Evolutionary conservation across 2,329 filamentous ascomycete species (phyloP).

Genomic region (Talaromyces piceae): DNA sequence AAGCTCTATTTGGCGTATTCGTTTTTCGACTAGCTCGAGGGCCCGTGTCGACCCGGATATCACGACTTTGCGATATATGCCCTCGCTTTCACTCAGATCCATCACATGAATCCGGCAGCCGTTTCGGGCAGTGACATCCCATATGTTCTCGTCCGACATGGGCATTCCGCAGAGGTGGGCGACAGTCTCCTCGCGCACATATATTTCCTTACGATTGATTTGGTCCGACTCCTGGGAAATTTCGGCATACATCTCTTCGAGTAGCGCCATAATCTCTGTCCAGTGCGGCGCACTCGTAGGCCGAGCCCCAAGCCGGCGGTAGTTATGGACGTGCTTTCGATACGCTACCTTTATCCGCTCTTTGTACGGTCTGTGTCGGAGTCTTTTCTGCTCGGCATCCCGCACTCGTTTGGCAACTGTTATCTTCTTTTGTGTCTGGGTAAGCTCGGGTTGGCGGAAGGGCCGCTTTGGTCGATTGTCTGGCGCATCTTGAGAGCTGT

Average conservation of each 20-base stretch:
- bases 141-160: constrained; percentile 30
- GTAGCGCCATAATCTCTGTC: constrained; percentile 20
- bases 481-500: background rate
- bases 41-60: constrained; percentile 28
- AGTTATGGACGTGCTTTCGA: constrained; percentile 13
- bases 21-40: constrained; percentile 23
- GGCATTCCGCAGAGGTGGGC: constrained; percentile 25
- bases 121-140: constrained; percentile 25
- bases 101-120: constrained; percentile 34
- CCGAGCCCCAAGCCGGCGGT: background rate
- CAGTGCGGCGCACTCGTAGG: constrained; percentile 14
- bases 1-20: constrained; percentile 16
- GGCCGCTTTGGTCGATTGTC: background rate
- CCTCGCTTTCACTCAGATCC: constrained; percentile 22
- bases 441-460: background rate
- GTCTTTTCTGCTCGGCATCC: background rate
- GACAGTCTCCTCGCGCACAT: constrained; percentile 29
- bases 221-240: constrained; percentile 6
- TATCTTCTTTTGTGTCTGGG: background rate
- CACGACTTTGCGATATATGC: constrained; percentile 26
- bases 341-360: constrained; percentile 20
- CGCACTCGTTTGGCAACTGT: constrained; percentile 1
- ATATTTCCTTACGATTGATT: constrained; percentile 22
- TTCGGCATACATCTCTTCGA: constrained; percentile 19
- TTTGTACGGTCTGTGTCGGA: background rate